Evolutionary conservation across 1,139 yeast genomes (phyloP).

Genomic region (Geotrichum armillariae): DNA sequence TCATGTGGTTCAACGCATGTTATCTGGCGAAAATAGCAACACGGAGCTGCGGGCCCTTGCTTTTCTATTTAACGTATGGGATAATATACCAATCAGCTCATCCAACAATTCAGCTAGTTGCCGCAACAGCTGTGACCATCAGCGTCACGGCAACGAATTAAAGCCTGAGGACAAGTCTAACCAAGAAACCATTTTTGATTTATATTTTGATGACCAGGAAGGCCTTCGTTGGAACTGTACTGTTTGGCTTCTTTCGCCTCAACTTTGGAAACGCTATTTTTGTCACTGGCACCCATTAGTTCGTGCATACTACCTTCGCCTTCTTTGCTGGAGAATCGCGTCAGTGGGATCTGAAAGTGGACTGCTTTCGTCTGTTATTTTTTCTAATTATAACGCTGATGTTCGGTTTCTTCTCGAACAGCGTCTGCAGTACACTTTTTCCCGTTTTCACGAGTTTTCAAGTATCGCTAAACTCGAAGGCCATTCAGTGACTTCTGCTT

Average conservation of each 20-base stretch:
- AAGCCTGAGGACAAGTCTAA: background rate
- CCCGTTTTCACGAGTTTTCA: constrained; percentile 29
- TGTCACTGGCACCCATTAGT: constrained; percentile 82
- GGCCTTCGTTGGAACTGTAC: constrained; percentile 45
- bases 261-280: constrained; percentile 56
- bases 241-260: constrained; percentile 53
- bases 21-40: constrained; percentile 62
- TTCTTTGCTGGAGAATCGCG: constrained; percentile 70
- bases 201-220: constrained; percentile 25
- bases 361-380: constrained; percentile 32
- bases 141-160: background rate
- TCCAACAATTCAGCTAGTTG: constrained; percentile 2
- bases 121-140: background rate
- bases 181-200: constrained; percentile 22
- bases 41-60: constrained; percentile 63
- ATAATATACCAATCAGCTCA: constrained; percentile 53
- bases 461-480: constrained; percentile 22
- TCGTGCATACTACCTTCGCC: constrained; percentile 64
- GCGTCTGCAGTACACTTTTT: constrained; percentile 30
- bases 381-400: constrained; percentile 35
- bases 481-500: constrained; percentile 31
- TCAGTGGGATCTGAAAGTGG: constrained; percentile 35
- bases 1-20: constrained; percentile 56
- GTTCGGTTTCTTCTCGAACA: constrained; percentile 31
- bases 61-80: constrained; percentile 74